Conservation (phyloP, 306 rosid genomes). For the Vachellia collinsii region DNA sequence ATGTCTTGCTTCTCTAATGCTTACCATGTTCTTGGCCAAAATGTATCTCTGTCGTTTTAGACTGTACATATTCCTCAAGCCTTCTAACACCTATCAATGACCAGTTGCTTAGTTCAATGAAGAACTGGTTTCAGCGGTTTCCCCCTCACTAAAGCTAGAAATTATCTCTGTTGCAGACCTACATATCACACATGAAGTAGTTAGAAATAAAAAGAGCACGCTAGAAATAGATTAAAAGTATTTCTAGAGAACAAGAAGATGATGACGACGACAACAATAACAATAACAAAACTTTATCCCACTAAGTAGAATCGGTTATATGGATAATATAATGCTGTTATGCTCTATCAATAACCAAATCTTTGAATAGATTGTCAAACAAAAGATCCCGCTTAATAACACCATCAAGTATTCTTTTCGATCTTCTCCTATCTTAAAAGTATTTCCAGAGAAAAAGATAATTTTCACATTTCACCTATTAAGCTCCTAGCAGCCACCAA, state of each 20-base stretch:
- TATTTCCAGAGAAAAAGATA: neutral
- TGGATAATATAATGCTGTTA: no score
- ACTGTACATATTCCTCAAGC: conserved; percentile 55
- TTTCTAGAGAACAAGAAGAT: no score
- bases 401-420: no score
- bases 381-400: no score
- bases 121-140: conserved; percentile 82
- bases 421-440: neutral
- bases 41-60: conserved; percentile 42
- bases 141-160: conserved; percentile 86
- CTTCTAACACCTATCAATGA: conserved; percentile 35
- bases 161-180: conserved; percentile 74
- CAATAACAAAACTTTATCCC: no score
- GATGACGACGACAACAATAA: no score
- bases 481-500: neutral
- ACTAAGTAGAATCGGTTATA: no score
- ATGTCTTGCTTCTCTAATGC: conserved; percentile 42
- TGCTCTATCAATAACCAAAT: no score
- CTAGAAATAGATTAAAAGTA: neutral
- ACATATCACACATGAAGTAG: conserved; percentile 36
- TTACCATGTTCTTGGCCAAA: conserved; percentile 33
- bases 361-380: no score
- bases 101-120: conserved; percentile 54
- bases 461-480: conserved; percentile 3
- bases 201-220: conserved; percentile 30